Percentiles rank a stretch among this genome's conserved stretches.
Conservation (phyloP, 495 filamentous ascomycete genomes). For the Hypomontagnella monticulosa region DNA sequence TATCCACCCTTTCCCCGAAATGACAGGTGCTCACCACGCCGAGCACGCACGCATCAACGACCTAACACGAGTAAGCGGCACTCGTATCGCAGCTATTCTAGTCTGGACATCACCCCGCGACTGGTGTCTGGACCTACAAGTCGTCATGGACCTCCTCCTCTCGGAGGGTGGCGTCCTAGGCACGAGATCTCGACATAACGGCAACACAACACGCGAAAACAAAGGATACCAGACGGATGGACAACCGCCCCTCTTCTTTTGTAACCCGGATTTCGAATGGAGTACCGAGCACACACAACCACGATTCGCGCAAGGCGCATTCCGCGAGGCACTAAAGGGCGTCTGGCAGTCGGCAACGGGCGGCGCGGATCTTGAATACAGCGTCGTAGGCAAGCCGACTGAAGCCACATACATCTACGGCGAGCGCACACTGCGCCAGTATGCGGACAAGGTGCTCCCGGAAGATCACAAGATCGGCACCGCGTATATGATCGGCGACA, state of each 20-base stretch:
- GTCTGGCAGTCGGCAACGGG: constrained; percentile 71
- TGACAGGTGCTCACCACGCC: constrained; percentile 70
- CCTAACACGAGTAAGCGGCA: constrained; percentile 51
- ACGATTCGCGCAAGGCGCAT: constrained; percentile 85
- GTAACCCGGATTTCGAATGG: constrained; percentile 85
- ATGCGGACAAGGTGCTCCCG: constrained; percentile 58
- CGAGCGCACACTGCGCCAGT: constrained; percentile 68
- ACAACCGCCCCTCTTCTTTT: constrained; percentile 80
- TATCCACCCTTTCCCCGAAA: constrained; percentile 75
- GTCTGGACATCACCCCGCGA: constrained; percentile 85
- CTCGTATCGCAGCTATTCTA: constrained; percentile 76
- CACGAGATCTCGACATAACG: constrained; percentile 63
- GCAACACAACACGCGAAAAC: constrained; percentile 69
- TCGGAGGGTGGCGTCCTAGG: constrained; percentile 72
- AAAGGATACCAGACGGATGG: constrained; percentile 72
- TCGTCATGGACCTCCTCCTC: constrained; percentile 76
- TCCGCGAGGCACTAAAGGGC: constrained; percentile 74
- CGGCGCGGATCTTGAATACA: constrained; percentile 67
- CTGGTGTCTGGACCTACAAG: constrained; percentile 77
- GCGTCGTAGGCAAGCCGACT: constrained; percentile 79
- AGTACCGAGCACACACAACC: constrained; percentile 77
- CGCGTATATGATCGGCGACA: constrained; percentile 90
- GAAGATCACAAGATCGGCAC: constrained; percentile 61
- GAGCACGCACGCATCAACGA: constrained; percentile 65
- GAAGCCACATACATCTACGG: constrained; percentile 76